Evolutionary conservation across 495 filamentous ascomycete species (phyloP).

Genomic region (Sordaria brevicollis): DNA sequence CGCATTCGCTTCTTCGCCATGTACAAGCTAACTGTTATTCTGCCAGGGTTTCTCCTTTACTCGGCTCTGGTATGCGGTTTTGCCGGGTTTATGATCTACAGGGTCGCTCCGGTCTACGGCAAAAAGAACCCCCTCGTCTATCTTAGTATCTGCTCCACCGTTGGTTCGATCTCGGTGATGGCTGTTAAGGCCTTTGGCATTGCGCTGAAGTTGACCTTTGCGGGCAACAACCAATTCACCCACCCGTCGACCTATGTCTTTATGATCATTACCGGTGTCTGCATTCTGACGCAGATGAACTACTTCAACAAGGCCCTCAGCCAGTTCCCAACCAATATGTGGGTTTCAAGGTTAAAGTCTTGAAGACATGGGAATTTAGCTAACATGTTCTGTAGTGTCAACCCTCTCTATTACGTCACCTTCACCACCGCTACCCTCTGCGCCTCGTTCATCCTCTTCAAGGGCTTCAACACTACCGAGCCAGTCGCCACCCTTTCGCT

Average conservation of each 20-base stretch:
- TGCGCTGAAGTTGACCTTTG: constrained; percentile 84
- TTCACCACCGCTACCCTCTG: constrained; percentile 93
- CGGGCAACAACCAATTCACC: constrained; percentile 85
- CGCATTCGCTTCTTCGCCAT: neutral
- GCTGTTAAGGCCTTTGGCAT: constrained; percentile 97
- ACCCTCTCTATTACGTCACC: constrained; percentile 98
- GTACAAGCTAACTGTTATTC: constrained; percentile 17
- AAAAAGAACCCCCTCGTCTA: constrained; percentile 93
- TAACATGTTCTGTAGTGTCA: constrained; percentile 60
- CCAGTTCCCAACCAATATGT: constrained; percentile 96
- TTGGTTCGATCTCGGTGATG: constrained; percentile 96
- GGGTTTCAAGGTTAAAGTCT: constrained; percentile 6
- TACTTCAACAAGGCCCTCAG: constrained; percentile 98
- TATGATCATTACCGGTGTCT: constrained; percentile 80
- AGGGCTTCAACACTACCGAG: constrained; percentile 93
- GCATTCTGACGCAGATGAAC: constrained; percentile 98
- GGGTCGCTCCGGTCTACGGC: constrained; percentile 75
- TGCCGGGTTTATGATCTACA: constrained; percentile 90
- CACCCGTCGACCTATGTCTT: constrained; percentile 96
- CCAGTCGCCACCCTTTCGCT: constrained; percentile 84
- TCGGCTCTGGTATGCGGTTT: constrained; percentile 67
- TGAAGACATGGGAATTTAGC: constrained; percentile 16
- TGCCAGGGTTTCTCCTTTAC: constrained; percentile 76
- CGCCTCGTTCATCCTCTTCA: constrained; percentile 95
- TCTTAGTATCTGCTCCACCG: constrained; percentile 93